Conservation (phyloP, 805 yeast species). For the Candida anglica region DNA sequence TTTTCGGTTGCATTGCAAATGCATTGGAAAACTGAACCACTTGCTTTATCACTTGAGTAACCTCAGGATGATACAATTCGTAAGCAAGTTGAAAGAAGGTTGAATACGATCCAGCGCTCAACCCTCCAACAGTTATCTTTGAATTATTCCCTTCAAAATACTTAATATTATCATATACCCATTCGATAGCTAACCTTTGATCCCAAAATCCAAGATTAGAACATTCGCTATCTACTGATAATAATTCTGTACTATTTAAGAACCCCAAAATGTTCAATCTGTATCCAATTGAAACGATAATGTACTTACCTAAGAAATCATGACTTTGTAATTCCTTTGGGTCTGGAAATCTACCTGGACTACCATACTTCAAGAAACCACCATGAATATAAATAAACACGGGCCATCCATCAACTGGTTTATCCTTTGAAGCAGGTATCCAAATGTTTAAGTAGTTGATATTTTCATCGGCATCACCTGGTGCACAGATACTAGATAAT, state of each 20-base stretch:
- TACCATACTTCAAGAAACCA: slow-evolving; percentile 37
- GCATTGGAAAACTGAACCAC: slow-evolving; percentile 32
- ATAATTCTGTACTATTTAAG: slow-evolving; percentile 14
- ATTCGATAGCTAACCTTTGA: slow-evolving; percentile 42
- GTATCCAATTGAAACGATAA: slow-evolving; percentile 35
- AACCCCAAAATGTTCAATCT: slow-evolving; percentile 35
- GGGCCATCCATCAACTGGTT: slow-evolving; percentile 42
- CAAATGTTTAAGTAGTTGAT: slow-evolving; percentile 33
- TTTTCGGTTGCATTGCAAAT: slow-evolving; percentile 35
- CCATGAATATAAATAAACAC: slow-evolving; percentile 40
- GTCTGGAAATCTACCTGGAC: slow-evolving; percentile 18
- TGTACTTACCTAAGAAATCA: slow-evolving; percentile 24
- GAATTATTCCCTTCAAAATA: slow-evolving; percentile 46
- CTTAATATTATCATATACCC: slow-evolving; percentile 40
- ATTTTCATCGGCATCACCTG: slow-evolving; percentile 28
- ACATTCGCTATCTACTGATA: slow-evolving; percentile 11
- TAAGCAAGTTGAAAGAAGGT: slow-evolving; percentile 39
- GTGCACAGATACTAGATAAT: slow-evolving; percentile 9
- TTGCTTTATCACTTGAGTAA: slow-evolving; percentile 34
- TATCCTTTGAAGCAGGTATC: slow-evolving; percentile 25
- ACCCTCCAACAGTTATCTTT: slow-evolving; percentile 41
- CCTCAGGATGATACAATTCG: slow-evolving; percentile 39
- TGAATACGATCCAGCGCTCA: slow-evolving; percentile 40
- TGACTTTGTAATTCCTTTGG: slow-evolving; percentile 20
- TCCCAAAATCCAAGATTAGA: slow-evolving; percentile 45